Evolutionary conservation across 768 basidiomycete species (phyloP), one percentile per base, ranked within the genome.

Genomic region (Exidia glandulosa): DNA sequence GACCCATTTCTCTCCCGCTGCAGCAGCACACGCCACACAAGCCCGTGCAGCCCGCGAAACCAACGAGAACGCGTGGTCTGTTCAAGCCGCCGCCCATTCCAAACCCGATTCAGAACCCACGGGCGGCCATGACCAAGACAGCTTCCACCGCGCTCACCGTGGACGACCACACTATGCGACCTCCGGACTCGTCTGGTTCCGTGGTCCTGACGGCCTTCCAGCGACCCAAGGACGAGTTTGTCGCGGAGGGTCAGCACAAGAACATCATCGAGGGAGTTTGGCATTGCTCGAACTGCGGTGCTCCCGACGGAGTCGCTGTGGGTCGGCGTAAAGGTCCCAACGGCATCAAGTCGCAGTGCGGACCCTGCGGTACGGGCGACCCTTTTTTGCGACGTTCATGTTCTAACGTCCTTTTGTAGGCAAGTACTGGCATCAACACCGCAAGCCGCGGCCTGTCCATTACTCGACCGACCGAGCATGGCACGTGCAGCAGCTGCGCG

Each of bases 261-360:
- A 89, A 91, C 68, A 77, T 82, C 65, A 87, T 93, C 68, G 76
- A 93, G 64, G 91, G 90, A 1, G 79, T 89, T 3, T 96, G 94
- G 94, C 90, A 93, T 73, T 97, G 94, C 69, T 92, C 90, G 23
- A 95, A 93, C 67, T 96, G 91, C 66, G 94, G 94, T 4, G 89
- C 89, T 68, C 94, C 94, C 0, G 92, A 91, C 68, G 83, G 75
- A 65, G 85, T 95, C 60, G 90, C 91, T 2, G 75, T 92, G 47
- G 93, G 93, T 2, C 76, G 90, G 62, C 78, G 92, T 64, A 94
- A 94, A 66, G 93, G 94, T 1, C 93, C 91, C 1, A 75, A 92
- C 54, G 94, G 94, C 7, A 86, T 90, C 67, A 92, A 92, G 70
- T 87, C 85, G 2, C 88, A 95, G 70, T 97, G 94, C 72, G 90